Evolutionary conservation across 192 early-diverging fungal genomes (phyloP), one percentile per base, ranked within the genome.

Genomic region (Backusella tarrabulga): DNA sequence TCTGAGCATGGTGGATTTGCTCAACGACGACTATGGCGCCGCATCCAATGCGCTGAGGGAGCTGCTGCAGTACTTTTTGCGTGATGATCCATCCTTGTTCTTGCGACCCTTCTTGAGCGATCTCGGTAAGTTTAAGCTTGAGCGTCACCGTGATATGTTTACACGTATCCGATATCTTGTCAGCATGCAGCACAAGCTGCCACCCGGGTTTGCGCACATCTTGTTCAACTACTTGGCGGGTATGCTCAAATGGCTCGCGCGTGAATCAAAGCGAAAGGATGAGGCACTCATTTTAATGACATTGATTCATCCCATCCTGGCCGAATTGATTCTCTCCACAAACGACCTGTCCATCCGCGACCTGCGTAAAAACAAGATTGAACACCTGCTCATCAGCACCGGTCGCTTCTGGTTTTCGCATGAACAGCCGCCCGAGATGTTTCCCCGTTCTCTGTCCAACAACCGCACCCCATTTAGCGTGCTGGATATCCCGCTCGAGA

Each of bases 341-440:
- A 90, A 87, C 63, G 86, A 87, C 26, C 72, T 88, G 8, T 79
- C 84, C 4, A 83, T 83, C 74, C 79, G 85, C 38, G 89, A 90
- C 76, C 76, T 90, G n/a, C 83, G 87, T 32, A 82, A 88, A 73
- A 88, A 88, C 66, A 90, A 90, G 52, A 86, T 90, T 34, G 89
- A 90, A 54, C 36, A 84, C 41, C 79, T 90, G 32, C 74, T 90
- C 32, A 56, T 79, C 0, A 85, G 81, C 29, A 83, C 85, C 1
- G 87, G 87, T 6, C 83, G 81, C 5, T 88, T 90, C 42, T 90
- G 88, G 88, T 90, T 90, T 68, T 74, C 81, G 0, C 77, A 82
- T 26, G 82, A 85, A 29, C 72, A 82, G 7, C 88, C 88, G 0
- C 54, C 68, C 4, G 68, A 80, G 1, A 90, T 90, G 86, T 90